Percentiles rank a stretch among this genome's conserved stretches.
These are phyloP conservation scores for Eremochloa ophiuroides DNA, from an alignment of 176 grass and related monocot genomes.

Conservation along the genomic window DNA sequence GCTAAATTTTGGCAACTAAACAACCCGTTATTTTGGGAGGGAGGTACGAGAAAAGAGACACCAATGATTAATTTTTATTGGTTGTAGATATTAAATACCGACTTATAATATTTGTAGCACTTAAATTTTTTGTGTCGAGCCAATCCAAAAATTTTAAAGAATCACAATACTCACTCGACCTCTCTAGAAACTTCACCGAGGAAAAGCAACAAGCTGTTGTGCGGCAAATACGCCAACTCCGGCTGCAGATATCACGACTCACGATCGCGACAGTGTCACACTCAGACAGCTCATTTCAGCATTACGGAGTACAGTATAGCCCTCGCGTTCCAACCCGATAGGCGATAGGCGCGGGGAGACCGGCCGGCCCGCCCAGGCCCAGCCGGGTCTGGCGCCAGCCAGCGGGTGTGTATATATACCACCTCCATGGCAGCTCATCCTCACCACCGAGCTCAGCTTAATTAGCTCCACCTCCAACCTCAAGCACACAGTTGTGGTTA, in stretches of 20 bases:
- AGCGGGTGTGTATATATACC: too few relatives aligned
- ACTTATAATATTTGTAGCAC: too few relatives aligned
- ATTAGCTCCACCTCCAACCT: neutral
- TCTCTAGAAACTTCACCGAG: constrained; percentile 15
- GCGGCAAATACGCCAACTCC: neutral
- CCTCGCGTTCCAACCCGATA: constrained; percentile 6
- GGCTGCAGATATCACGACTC: neutral
- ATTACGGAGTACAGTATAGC: neutral
- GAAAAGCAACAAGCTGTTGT: neutral
- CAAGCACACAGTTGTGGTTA: neutral
- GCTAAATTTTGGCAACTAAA: too few relatives aligned
- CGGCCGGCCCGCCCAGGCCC: neutral
- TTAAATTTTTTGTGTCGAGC: too few relatives aligned
- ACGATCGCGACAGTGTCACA: neutral
- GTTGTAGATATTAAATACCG: too few relatives aligned
- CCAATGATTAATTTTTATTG: too few relatives aligned
- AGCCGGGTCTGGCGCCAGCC: too few relatives aligned
- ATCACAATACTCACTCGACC: neutral
- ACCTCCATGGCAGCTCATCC: too few relatives aligned
- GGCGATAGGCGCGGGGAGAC: neutral
- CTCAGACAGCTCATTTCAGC: constrained; percentile 14
- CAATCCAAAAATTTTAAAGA: too few relatives aligned
- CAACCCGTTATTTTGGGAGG: too few relatives aligned
- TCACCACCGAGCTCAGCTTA: neutral
- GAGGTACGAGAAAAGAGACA: too few relatives aligned